Percentiles rank a stretch among this genome's conserved stretches.
phyloP scores from a whole-genome alignment of 768 basidiomycete species.

The Pholiota conissans region DNA sequence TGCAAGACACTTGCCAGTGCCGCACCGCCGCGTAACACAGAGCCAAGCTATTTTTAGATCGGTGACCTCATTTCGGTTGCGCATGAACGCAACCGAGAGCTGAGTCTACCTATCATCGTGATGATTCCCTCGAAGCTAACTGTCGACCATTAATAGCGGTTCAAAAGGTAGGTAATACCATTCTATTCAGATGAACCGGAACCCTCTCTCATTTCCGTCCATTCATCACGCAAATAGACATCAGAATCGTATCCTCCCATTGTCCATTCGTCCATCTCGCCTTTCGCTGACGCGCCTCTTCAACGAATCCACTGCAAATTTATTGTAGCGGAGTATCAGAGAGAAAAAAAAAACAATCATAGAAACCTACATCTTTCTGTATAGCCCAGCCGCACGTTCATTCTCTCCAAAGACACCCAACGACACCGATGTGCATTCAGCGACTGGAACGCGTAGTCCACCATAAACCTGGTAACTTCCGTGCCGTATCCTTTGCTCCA shows the following conservation, averaged over 20 bases:
- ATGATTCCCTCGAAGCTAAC: no score
- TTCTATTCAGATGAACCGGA: no score
- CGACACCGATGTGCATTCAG: constrained; percentile 19
- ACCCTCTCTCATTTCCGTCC: constrained; percentile 11
- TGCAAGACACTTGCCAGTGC: no score
- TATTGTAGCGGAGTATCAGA: neutral
- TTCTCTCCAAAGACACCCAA: constrained; percentile 20
- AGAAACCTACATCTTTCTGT: constrained; percentile 15
- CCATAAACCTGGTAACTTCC: constrained; percentile 15
- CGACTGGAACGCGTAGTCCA: constrained; percentile 14
- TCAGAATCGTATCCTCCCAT: constrained; percentile 24
- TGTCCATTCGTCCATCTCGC: constrained; percentile 24
- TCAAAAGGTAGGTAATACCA: no score
- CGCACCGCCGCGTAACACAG: no score
- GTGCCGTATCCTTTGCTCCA: constrained; percentile 19
- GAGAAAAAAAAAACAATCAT: no score
- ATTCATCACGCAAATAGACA: constrained; percentile 29
- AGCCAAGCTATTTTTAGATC: no score
- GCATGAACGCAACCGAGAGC: no score
- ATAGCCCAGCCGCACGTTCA: constrained; percentile 14
- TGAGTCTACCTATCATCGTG: no score
- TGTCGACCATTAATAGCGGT: no score
- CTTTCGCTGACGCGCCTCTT: constrained; percentile 25
- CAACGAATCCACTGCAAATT: constrained; percentile 24
- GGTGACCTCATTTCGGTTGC: no score